Evolutionary conservation across 805 yeast genomes (phyloP), one percentile per base, ranked within the genome.

Genomic region (Starmera quercuum): DNA sequence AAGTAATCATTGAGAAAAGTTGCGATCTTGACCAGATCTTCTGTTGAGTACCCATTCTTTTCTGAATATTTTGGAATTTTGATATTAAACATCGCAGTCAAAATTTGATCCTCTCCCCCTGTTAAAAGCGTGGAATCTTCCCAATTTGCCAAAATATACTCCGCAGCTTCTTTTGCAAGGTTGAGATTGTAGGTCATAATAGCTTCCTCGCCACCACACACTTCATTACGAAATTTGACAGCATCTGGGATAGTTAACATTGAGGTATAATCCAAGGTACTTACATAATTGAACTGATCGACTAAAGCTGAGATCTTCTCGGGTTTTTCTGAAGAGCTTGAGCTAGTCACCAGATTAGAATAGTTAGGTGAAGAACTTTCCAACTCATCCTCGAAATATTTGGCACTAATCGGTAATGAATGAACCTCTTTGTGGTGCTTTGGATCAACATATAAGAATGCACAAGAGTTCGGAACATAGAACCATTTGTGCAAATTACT

Each of bases 401-500:
- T 45, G 57, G 71, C 74, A 26, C 78, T 68, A 4, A 79, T 55
- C 1, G 86, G 84, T 36, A 74, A 45, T 1, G 82, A 66, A 37
- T 75, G 78, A 34, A 79, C 57, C 3, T 41, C 26, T 0, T 51
- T 44, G 36, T 75, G 83, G 46, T 67, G 71, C 33, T 61, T 58
- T 3, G 63, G 59, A 39, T 68, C 66, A 9, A 74, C 83, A 45
- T 78, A 80, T 34, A 81, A 51, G 17, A 75, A 57, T 1, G 81
- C 79, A 44, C 68, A 66, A 4, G 78, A 71, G 27, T 73, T 61
- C 3, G 84, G 82, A 18, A 64, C 64, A 40, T 46, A 73, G 26
- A 64, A 56, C 88, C 88, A 81, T 49, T 81, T 81, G 60, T 81
- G 88, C 13, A 79, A 57, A 45, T 80, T 81, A 16, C 78, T 54